These are phyloP conservation scores for Diversispora epigaea DNA, from an alignment of 192 early-diverging fungal genomes.

Conservation along the genomic window DNA sequence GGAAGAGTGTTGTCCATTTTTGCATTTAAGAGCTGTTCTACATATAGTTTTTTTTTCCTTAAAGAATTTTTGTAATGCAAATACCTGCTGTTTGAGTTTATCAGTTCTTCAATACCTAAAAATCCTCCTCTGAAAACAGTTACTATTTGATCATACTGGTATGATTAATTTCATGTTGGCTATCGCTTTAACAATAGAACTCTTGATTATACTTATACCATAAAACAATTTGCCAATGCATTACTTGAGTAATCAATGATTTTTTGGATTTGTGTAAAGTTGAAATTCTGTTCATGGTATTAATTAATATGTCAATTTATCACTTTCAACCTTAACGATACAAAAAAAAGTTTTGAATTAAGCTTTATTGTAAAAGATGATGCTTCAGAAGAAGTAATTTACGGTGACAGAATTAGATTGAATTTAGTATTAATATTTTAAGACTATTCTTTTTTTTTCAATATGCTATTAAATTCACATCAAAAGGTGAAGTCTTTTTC, in stretches of 20 bases:
- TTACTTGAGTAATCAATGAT: constrained; percentile 79
- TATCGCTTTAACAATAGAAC: constrained; percentile 71
- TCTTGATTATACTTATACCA: constrained; percentile 76
- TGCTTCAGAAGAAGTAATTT: constrained; percentile 66
- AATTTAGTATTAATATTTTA: constrained; percentile 47
- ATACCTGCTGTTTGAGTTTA: no score
- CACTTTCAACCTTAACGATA: constrained; percentile 67
- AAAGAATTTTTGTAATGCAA: no score
- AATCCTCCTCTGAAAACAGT: no score
- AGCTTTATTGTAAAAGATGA: constrained; percentile 68
- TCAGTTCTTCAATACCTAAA: no score
- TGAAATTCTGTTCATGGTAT: constrained; percentile 60
- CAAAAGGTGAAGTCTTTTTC: constrained; percentile 65
- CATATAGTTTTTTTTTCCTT: no score
- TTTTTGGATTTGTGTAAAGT: constrained; percentile 82
- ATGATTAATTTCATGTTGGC: constrained; percentile 74
- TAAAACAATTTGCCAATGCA: constrained; percentile 71
- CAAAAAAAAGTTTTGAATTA: constrained; percentile 69
- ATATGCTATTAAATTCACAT: constrained; percentile 80
- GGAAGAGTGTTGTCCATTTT: no score
- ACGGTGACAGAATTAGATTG: constrained; percentile 73
- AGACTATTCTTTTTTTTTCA: neutral
- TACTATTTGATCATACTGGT: constrained; percentile 74
- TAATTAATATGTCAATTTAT: constrained; percentile 69
- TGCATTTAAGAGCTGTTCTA: no score